These are phyloP conservation scores for Neofusicoccum ribis DNA, from an alignment of 2,329 filamentous ascomycete species.

Conservation along the genomic window DNA sequence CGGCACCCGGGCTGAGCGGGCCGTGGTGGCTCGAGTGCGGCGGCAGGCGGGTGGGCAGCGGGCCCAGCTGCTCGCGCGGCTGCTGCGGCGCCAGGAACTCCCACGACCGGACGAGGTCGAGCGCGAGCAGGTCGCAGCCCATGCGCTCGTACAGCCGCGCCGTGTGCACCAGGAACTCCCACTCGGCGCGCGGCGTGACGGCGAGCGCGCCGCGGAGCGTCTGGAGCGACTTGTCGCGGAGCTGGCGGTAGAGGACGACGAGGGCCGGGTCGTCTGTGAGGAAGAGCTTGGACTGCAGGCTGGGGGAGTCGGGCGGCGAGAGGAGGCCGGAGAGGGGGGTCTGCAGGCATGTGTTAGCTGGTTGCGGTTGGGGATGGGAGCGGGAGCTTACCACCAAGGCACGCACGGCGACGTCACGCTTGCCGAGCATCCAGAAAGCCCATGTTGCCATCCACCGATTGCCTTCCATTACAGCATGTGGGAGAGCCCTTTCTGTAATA, in stretches of 20 bases:
- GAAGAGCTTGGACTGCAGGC: conserved; percentile 74
- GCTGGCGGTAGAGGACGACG: conserved; percentile 81
- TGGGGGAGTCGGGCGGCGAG: conserved; percentile 66
- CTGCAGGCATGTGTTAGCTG: no score
- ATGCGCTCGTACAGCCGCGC: conserved; percentile 82
- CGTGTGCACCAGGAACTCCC: conserved; percentile 86
- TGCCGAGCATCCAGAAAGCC: conserved; percentile 89
- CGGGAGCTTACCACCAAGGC: conserved; percentile 57
- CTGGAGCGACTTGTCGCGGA: conserved; percentile 78
- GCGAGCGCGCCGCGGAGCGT: conserved; percentile 83
- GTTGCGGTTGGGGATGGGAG: no score
- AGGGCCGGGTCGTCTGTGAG: conserved; percentile 88
- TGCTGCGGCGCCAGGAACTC: conserved; percentile 60
- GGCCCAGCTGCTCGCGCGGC: conserved; percentile 25
- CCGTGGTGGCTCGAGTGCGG: neutral
- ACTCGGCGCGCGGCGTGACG: conserved; percentile 75
- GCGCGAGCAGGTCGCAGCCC: conserved; percentile 87
- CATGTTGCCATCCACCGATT: conserved; percentile 94
- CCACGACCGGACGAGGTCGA: conserved; percentile 83
- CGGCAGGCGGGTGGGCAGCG: conserved; percentile 23
- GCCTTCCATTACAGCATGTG: conserved; percentile 73
- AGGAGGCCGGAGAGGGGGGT: conserved; percentile 76
- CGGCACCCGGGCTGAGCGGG: conserved; percentile 24
- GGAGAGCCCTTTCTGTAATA: conserved; percentile 76
- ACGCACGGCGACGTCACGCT: conserved; percentile 80